phyloP scores from a whole-genome alignment of 768 basidiomycete genomes.

The Mrakia frigida region DNA sequence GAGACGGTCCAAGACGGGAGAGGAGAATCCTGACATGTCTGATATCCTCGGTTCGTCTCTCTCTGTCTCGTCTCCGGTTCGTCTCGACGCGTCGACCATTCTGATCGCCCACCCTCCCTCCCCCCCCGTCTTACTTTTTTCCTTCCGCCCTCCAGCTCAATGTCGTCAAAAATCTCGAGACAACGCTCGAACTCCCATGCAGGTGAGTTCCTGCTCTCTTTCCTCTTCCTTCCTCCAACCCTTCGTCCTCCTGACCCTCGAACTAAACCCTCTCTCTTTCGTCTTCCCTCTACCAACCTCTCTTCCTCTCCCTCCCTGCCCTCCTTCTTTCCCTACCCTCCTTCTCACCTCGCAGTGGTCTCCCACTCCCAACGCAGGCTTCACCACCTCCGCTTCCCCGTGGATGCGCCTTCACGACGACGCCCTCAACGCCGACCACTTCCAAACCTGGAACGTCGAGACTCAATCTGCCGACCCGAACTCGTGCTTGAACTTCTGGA shows the following conservation, averaged over 20 bases:
- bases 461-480: constrained; percentile 45
- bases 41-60: constrained; percentile 55
- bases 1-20: constrained; percentile 35
- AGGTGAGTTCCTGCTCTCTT: constrained; percentile 45
- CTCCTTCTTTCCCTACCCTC: not conserved
- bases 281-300: constrained; percentile 1
- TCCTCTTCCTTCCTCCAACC: not conserved
- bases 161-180: constrained; percentile 49
- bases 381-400: constrained; percentile 56
- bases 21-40: constrained; percentile 55
- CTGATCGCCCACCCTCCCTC: not conserved
- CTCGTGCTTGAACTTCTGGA: constrained; percentile 63
- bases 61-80: too few relatives aligned
- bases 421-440: constrained; percentile 52
- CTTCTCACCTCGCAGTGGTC: constrained; percentile 52
- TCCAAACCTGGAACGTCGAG: constrained; percentile 52
- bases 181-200: constrained; percentile 66
- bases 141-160: not conserved
- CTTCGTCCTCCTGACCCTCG: not conserved
- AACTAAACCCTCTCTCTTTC: not conserved
- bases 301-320: not conserved
- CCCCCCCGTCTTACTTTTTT: not conserved
- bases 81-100: not conserved
- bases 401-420: constrained; percentile 72
- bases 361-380: constrained; percentile 54